phyloP scores from a whole-genome alignment of 768 basidiomycete species.

The Favolaschia claudopus region DNA sequence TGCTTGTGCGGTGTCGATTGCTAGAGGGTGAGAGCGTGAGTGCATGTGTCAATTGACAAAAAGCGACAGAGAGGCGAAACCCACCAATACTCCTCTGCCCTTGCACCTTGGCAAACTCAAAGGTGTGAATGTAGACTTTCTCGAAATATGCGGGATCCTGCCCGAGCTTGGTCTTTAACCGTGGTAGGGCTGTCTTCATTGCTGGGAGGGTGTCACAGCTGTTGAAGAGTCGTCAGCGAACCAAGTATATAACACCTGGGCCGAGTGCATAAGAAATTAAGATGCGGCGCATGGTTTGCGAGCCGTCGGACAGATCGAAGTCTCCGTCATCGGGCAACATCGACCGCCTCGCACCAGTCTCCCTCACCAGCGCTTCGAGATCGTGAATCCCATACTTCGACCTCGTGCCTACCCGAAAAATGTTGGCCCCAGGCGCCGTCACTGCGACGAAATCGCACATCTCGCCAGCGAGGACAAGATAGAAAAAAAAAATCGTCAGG shows the following conservation, averaged over 20 bases:
- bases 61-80: background rate
- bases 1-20: constrained; percentile 72
- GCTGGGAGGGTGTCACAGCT: constrained; percentile 71
- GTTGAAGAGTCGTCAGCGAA: background rate
- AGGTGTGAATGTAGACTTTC: constrained; percentile 81
- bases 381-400: constrained; percentile 84
- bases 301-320: constrained; percentile 63
- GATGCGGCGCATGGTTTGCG: constrained; percentile 33
- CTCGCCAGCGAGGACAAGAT: constrained; percentile 84
- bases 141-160: constrained; percentile 74
- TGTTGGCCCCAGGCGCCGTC: constrained; percentile 54
- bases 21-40: constrained; percentile 45
- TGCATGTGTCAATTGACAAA: too few species aligned
- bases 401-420: constrained; percentile 30
- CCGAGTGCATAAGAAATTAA: background rate
- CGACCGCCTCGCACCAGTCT: constrained; percentile 30
- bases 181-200: constrained; percentile 65
- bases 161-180: constrained; percentile 66
- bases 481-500: constrained; percentile 87
- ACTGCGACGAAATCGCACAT: constrained; percentile 65
- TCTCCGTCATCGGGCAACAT: constrained; percentile 54
- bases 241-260: too few species aligned
- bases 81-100: constrained; percentile 76
- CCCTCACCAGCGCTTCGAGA: constrained; percentile 62
- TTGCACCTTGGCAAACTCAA: constrained; percentile 77